These are phyloP conservation scores for Fomitopsis pulvina DNA, from an alignment of 768 basidiomycete genomes.

Conservation along the genomic window DNA sequence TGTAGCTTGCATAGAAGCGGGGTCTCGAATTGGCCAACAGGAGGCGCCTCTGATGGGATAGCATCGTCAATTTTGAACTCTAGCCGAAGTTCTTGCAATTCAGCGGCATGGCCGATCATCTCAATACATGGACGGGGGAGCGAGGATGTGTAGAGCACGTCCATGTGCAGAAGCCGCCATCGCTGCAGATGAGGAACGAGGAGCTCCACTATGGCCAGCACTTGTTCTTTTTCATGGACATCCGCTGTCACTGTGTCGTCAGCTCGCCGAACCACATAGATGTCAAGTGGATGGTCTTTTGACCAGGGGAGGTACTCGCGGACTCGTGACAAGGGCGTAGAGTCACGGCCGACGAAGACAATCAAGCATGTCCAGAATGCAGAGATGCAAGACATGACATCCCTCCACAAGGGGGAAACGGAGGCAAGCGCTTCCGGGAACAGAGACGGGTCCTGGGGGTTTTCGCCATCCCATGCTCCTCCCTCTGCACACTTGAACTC, in stretches of 20 bases:
- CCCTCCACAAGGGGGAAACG: not conserved
- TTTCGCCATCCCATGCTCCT: not conserved
- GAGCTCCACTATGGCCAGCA: not conserved
- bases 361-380: slow-evolving; percentile 1
- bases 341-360: not conserved
- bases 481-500: not conserved
- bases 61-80: not conserved
- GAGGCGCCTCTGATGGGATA: not conserved
- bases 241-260: not conserved
- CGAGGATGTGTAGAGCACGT: not conserved
- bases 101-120: not conserved
- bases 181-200: not conserved
- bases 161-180: not conserved
- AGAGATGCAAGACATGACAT: not conserved
- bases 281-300: not conserved
- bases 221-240: not conserved
- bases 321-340: not conserved
- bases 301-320: not conserved
- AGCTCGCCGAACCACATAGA: not conserved
- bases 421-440: not conserved
- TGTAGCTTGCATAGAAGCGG: not conserved
- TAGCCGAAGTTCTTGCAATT: not conserved
- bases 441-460: not conserved
- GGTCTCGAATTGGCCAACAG: not conserved
- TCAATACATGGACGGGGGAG: not conserved